Evolutionary conservation across 495 filamentous ascomycete species (phyloP).

Genomic region (Annulohypoxylon moriforme): DNA sequence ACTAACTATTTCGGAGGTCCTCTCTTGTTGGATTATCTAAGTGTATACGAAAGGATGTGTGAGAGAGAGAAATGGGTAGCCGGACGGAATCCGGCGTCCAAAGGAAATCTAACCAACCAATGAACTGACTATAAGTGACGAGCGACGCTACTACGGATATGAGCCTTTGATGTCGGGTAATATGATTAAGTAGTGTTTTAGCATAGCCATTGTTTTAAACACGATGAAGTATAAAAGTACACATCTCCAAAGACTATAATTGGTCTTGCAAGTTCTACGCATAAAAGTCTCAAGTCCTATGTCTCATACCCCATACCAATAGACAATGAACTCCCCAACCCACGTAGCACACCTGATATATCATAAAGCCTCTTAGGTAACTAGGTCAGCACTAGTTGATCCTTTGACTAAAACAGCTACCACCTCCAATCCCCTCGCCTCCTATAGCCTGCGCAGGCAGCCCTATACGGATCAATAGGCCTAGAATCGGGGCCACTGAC

Average conservation of each 20-base stretch:
- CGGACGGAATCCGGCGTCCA: slow-evolving; percentile 24
- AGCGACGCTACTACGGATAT: slow-evolving; percentile 15
- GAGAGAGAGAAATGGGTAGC: background rate
- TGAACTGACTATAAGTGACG: slow-evolving; percentile 18
- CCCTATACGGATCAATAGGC: background rate
- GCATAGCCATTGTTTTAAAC: slow-evolving; percentile 36
- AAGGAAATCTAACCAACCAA: background rate
- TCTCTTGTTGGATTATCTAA: background rate
- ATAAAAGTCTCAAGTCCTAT: too few species aligned
- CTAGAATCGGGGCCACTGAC: slow-evolving; percentile 31
- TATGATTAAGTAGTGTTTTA: slow-evolving; percentile 28
- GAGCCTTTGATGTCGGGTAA: background rate
- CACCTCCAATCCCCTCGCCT: slow-evolving; percentile 1
- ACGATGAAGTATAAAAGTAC: slow-evolving; percentile 15
- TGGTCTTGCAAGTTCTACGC: too few species aligned
- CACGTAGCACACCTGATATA: slow-evolving; percentile 4
- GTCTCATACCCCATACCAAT: background rate
- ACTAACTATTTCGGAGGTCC: background rate
- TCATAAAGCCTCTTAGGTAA: slow-evolving; percentile 19
- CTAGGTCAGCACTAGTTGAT: slow-evolving; percentile 12
- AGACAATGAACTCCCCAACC: slow-evolving; percentile 6
- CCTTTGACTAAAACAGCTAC: slow-evolving; percentile 16
- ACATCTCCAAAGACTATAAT: background rate
- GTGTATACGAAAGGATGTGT: background rate
- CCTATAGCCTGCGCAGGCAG: background rate